Conservation (phyloP, 768 basidiomycete species). For the Russula dissimulans region DNA sequence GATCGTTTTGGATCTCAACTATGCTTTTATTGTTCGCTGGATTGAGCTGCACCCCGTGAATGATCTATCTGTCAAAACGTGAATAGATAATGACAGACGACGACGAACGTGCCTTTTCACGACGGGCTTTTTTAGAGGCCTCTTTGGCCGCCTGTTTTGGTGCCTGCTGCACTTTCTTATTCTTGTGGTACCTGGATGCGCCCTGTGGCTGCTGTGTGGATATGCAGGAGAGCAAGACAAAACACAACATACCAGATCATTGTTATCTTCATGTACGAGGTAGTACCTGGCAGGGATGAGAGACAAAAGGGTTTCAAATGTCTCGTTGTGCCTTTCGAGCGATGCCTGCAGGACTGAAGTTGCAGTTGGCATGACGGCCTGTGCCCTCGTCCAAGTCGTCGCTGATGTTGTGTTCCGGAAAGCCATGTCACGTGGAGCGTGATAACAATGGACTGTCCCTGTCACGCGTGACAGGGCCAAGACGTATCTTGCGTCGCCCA, state of each 20-base stretch:
- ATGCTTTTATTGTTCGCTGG: conserved; percentile 80
- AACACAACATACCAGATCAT: conserved; percentile 47
- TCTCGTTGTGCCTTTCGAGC: conserved; percentile 75
- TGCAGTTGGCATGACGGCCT: conserved; percentile 13
- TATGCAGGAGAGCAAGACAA: not conserved
- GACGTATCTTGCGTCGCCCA: not conserved
- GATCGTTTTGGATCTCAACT: conserved; percentile 39
- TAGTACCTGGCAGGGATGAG: conserved; percentile 91
- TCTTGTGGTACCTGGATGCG: conserved; percentile 70
- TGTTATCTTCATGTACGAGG: conserved; percentile 53
- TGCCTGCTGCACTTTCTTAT: conserved; percentile 73
- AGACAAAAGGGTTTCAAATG: conserved; percentile 73
- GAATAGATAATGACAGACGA: too few relatives aligned
- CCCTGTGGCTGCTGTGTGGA: conserved; percentile 26
- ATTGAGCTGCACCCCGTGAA: conserved; percentile 59
- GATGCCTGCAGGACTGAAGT: conserved; percentile 40
- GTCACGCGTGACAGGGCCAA: not conserved
- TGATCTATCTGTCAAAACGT: not conserved
- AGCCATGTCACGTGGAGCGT: too few relatives aligned
- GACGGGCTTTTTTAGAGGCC: conserved; percentile 78
- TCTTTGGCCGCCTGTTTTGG: conserved; percentile 83
- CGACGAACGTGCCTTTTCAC: conserved; percentile 56
- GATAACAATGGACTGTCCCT: too few relatives aligned
- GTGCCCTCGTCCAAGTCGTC: not conserved
- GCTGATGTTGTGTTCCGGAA: too few relatives aligned